Evolutionary conservation across 208 protist genomes (phyloP).

Genomic region (Borovskyia barvae): DNA sequence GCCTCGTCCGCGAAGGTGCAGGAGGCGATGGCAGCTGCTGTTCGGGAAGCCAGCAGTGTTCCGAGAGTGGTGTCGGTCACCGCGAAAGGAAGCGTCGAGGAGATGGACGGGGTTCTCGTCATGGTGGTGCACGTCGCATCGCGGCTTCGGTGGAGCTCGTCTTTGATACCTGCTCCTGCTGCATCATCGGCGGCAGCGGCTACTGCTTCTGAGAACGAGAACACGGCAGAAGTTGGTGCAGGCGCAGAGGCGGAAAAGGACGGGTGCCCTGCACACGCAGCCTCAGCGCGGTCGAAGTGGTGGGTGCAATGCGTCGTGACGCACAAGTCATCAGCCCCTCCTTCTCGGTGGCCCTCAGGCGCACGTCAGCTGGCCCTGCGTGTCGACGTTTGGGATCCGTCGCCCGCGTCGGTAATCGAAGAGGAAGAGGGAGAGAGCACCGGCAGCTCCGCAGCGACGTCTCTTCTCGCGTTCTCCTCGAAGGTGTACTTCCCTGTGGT

Average conservation of each 20-base stretch:
- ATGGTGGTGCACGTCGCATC: slow-evolving; percentile 45
- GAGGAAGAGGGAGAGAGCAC: too few species aligned
- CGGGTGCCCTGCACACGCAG: neutral
- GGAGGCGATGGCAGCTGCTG: slow-evolving; percentile 6
- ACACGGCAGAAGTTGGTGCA: too few species aligned
- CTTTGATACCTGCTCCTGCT: neutral
- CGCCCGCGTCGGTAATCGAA: too few species aligned
- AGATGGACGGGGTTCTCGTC: slow-evolving; percentile 31
- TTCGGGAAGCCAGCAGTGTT: slow-evolving; percentile 31
- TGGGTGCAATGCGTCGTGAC: slow-evolving; percentile 28
- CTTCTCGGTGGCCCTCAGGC: neutral
- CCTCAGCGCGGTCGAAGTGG: neutral
- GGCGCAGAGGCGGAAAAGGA: too few species aligned
- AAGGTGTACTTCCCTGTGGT: slow-evolving; percentile 30
- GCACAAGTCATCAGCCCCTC: neutral
- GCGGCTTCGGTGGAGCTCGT: slow-evolving; percentile 28
- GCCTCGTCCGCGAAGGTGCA: neutral
- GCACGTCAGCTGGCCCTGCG: slow-evolving; percentile 32
- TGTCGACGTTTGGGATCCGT: slow-evolving; percentile 8
- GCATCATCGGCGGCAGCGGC: neutral
- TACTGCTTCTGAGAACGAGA: too few species aligned
- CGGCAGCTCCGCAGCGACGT: neutral
- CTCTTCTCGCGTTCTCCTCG: neutral
- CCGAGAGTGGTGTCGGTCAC: slow-evolving; percentile 32
- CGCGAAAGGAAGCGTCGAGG: slow-evolving; percentile 37